Evolutionary conservation across 2,329 filamentous ascomycete species (phyloP), one percentile per base, ranked within the genome.

Genomic region (Diaporthe vexans): DNA sequence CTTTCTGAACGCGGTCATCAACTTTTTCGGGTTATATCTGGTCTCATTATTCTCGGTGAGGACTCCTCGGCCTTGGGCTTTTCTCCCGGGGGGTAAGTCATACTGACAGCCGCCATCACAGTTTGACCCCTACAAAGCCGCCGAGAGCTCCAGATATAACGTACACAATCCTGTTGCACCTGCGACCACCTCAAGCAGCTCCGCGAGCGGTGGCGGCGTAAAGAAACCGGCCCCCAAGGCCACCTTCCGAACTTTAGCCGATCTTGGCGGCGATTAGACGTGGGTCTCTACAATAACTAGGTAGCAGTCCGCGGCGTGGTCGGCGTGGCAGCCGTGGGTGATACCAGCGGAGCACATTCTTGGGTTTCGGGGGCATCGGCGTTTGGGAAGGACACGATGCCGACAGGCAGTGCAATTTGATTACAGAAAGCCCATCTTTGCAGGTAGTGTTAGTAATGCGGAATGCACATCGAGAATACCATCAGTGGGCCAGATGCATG

Each of bases 51-150:
- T 93, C 77, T 88, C 90, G 80, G 90, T 88, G 84, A 73, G 88
- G 86, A 69, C 10, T 51, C 33, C 51, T 70, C 75, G 35, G 63
- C 29, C 10, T 24, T 67, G 19, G 72, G 19, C 33, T 7, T 17
- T 11, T 15, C 6, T 3, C 15, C 46, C 19, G 7, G 13, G 19
- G 4, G 24, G 19, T 13, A 6, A 61, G 21, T 75, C 35, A 15
- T n/a, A 21, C 75, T 76, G 33, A 76, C 74, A 75, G 4, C 33
- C 48, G 13, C 21, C 26, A 33, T 43, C 73, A 71, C 78, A 91
- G 87, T 86, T 92, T 72, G 91, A 93, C 79, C 88, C 89, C 0
- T 91, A 91, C 81, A 89, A 88, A 78, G 85, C 90, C 4, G 91
- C 90, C 3, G 88, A 91, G 81, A 86, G 84, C 59, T 92, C 90